These are phyloP conservation scores for Solanum piurae DNA, from an alignment of 257 asterid species.

Conservation along the genomic window DNA sequence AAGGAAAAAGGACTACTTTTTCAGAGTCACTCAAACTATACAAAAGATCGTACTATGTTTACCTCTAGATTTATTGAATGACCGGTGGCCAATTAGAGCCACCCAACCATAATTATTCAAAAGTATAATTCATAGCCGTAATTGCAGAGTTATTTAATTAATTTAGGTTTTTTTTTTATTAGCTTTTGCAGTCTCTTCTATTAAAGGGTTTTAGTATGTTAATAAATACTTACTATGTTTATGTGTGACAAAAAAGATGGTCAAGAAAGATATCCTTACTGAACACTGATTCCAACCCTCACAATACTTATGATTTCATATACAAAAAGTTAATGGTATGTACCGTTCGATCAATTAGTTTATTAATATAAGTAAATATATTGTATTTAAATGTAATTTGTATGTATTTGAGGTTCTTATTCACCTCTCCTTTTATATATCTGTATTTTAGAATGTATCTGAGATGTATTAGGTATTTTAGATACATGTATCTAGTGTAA, in stretches of 20 bases:
- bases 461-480: too few relatives aligned
- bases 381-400: too few relatives aligned
- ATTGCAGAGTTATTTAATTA: constrained; percentile 20
- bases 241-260: constrained; percentile 23
- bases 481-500: too few relatives aligned
- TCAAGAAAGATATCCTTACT: constrained; percentile 19
- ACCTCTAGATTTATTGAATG: constrained; percentile 42
- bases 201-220: not conserved
- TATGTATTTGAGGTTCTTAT: not conserved
- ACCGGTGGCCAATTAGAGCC: constrained; percentile 35
- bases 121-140: constrained; percentile 23
- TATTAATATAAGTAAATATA: too few relatives aligned
- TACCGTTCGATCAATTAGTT: too few relatives aligned
- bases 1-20: constrained; percentile 1
- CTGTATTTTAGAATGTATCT: too few relatives aligned
- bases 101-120: not conserved
- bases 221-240: constrained; percentile 9
- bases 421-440: too few relatives aligned
- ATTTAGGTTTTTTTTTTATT: not conserved
- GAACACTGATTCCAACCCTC: constrained; percentile 1
- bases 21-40: constrained; percentile 33
- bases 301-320: not conserved
- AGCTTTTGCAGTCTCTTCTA: not conserved
- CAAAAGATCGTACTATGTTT: constrained; percentile 57
- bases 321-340: too few relatives aligned